phyloP scores from a whole-genome alignment of 345 rosid genomes.

The Populus ilicifolia region DNA sequence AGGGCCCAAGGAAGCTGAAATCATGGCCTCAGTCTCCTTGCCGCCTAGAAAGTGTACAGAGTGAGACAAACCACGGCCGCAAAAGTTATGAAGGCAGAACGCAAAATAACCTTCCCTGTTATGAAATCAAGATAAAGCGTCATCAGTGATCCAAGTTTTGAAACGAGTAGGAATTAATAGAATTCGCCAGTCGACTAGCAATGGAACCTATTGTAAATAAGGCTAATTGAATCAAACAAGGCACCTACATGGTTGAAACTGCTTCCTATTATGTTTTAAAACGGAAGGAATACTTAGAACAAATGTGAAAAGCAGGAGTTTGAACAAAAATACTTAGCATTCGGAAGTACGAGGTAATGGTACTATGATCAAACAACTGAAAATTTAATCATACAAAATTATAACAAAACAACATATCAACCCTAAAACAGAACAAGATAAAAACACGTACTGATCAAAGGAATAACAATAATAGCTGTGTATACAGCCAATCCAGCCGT shows the following conservation, averaged over 20 bases:
- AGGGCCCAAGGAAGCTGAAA: conserved; percentile 79
- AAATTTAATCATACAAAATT: neutral
- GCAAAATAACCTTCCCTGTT: conserved; percentile 66
- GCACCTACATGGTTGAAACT: neutral
- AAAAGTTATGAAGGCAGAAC: conserved; percentile 54
- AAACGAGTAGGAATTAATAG: too few species aligned
- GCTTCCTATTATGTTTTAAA: neutral
- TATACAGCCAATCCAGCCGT: conserved; percentile 4
- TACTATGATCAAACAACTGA: neutral
- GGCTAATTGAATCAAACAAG: neutral
- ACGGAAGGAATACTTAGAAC: neutral
- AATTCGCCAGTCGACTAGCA: neutral
- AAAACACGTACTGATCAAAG: neutral
- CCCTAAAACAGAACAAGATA: neutral
- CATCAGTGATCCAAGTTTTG: neutral
- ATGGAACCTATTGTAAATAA: neutral
- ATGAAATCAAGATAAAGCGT: neutral
- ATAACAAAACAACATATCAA: neutral
- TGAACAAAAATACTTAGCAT: neutral
- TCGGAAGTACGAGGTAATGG: neutral
- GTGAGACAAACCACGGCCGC: conserved; percentile 57
- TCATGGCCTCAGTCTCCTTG: conserved; percentile 59
- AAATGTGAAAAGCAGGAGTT: neutral
- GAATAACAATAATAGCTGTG: neutral
- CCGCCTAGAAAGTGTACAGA: conserved; percentile 85